A percentile compares a stretch with the other conserved stretches of the same genome.
phyloP scores from a whole-genome alignment of 768 basidiomycete genomes.

The Trametopsis cervina region DNA sequence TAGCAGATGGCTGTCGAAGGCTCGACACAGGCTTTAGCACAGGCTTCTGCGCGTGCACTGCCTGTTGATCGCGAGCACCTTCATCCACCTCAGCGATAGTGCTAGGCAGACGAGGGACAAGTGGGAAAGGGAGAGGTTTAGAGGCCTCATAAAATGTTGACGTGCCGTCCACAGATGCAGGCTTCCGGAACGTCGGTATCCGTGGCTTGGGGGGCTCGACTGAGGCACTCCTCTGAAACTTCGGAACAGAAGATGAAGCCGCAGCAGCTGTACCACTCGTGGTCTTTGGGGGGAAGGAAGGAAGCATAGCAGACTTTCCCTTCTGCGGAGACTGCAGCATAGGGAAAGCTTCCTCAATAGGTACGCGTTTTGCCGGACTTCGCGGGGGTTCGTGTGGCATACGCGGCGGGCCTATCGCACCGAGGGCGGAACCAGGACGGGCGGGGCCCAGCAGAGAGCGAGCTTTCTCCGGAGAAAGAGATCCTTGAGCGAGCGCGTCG shows the following conservation, averaged over 20 bases:
- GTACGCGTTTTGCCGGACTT: slow-evolving; percentile 30
- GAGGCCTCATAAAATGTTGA: background rate
- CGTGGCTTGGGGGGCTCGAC: slow-evolving; percentile 25
- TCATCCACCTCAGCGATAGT: slow-evolving; percentile 19
- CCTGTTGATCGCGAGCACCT: background rate
- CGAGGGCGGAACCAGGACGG: slow-evolving; percentile 6
- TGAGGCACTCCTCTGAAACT: slow-evolving; percentile 27
- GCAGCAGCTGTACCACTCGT: slow-evolving; percentile 13
- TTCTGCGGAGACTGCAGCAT: slow-evolving; percentile 14
- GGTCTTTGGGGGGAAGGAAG: slow-evolving; percentile 10
- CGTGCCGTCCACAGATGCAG: slow-evolving; percentile 8
- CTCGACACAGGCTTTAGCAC: slow-evolving; percentile 13
- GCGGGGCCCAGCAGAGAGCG: slow-evolving; percentile 20
- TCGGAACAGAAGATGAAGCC: slow-evolving; percentile 2
- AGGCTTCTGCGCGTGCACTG: background rate
- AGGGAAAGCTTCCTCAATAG: slow-evolving; percentile 19
- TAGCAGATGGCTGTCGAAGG: slow-evolving; percentile 23
- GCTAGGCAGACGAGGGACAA: slow-evolving; percentile 7
- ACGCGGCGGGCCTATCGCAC: slow-evolving; percentile 36
- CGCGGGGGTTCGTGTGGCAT: slow-evolving; percentile 30
- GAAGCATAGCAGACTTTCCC: slow-evolving; percentile 8
- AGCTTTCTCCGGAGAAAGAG: slow-evolving; percentile 42
- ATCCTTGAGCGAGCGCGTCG: slow-evolving; percentile 42
- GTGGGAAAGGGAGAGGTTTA: slow-evolving; percentile 12
- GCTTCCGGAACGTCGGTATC: slow-evolving; percentile 12